Conservation (phyloP, 176 grass and related monocot species). For the Areca catechu region DNA sequence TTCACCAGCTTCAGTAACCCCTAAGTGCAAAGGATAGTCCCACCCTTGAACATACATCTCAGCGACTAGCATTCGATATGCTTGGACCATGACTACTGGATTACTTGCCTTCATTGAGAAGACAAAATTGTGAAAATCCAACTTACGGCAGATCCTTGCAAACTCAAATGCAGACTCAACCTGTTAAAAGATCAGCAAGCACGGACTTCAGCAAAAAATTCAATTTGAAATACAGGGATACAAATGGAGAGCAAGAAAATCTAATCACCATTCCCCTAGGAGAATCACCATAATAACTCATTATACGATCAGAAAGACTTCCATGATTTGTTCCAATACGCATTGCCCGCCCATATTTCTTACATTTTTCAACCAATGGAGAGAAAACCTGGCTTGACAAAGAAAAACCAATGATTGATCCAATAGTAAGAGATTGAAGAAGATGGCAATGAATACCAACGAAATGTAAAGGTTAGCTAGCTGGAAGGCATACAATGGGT, state of each 20-base stretch:
- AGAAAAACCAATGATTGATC: slow-evolving; percentile 80
- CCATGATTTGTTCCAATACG: slow-evolving; percentile 99
- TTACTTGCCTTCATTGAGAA: slow-evolving; percentile 99
- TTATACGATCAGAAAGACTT: slow-evolving; percentile 98
- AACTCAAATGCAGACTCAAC: slow-evolving; percentile 99
- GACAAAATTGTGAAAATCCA: slow-evolving; percentile 96
- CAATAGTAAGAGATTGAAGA: slow-evolving; percentile 20
- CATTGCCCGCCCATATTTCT: slow-evolving; percentile 92
- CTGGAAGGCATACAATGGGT: too few relatives aligned
- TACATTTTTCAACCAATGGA: slow-evolving; percentile 98
- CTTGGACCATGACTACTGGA: slow-evolving; percentile 97
- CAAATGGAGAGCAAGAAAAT: not conserved
- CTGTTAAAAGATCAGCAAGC: slow-evolving; percentile 24
- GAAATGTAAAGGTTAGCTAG: too few relatives aligned
- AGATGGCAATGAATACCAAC: too few relatives aligned
- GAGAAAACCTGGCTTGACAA: slow-evolving; percentile 55
- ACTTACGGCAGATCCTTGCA: slow-evolving; percentile 84
- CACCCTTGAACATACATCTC: slow-evolving; percentile 97
- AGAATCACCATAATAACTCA: slow-evolving; percentile 99
- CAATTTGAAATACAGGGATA: too few relatives aligned
- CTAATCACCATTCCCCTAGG: slow-evolving; percentile 89
- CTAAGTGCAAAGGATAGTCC: slow-evolving; percentile 97
- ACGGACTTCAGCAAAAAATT: too few relatives aligned
- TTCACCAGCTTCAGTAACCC: slow-evolving; percentile 97
- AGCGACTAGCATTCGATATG: slow-evolving; percentile 85